phyloP scores from a whole-genome alignment of 208 protist species.

The Leishmania amazonensis region DNA sequence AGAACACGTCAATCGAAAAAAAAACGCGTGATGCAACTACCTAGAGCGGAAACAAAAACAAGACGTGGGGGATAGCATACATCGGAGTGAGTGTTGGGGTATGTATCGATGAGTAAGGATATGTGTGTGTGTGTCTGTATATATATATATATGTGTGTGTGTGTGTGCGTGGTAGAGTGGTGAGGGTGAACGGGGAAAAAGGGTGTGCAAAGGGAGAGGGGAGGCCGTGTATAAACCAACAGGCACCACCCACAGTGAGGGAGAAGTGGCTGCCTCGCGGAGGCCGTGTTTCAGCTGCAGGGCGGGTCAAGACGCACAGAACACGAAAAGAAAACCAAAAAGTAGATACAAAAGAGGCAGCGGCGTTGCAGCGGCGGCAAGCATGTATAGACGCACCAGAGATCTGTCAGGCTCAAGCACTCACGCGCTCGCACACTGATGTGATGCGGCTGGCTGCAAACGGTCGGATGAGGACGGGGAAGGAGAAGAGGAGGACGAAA shows the following conservation, averaged over 20 bases:
- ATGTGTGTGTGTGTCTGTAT: neutral
- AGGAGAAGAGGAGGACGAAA: neutral
- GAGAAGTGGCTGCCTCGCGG: neutral
- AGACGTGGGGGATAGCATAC: neutral
- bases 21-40: neutral
- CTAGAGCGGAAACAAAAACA: neutral
- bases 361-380: neutral
- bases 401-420: neutral
- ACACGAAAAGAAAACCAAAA: neutral
- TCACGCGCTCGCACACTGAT: neutral
- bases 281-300: neutral
- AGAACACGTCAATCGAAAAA: neutral
- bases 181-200: too few relatives aligned
- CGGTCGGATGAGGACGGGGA: neutral
- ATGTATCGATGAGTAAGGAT: neutral
- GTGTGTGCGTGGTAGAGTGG: neutral
- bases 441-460: neutral
- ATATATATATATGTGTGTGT: neutral
- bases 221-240: neutral
- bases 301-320: neutral
- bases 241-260: neutral
- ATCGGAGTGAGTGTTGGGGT: neutral
- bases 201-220: neutral
- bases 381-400: neutral
- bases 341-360: neutral